A percentile compares a stretch with the other conserved stretches of the same genome.
phyloP scores from a whole-genome alignment of 2,329 filamentous ascomycete species.

The Xylariaceae sp. region DNA sequence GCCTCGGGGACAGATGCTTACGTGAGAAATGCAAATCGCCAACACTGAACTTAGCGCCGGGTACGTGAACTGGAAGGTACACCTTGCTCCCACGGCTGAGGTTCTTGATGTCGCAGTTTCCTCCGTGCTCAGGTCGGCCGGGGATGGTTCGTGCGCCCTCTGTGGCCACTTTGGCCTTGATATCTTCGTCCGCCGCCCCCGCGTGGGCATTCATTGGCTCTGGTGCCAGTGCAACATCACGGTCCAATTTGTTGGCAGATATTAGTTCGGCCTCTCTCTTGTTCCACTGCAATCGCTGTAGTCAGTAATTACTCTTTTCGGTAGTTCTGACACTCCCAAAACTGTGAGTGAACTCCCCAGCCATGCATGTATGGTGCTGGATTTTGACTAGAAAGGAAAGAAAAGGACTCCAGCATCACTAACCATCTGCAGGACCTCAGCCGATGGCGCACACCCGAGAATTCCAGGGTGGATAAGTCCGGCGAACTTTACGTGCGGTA shows the following conservation, averaged over 20 bases:
- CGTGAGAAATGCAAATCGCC: conserved; percentile 82
- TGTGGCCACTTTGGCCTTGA: conserved; percentile 63
- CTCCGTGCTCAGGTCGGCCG: conserved; percentile 79
- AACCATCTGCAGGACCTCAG: conserved; percentile 69
- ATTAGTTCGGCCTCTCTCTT: conserved; percentile 77
- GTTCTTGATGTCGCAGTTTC: conserved; percentile 91
- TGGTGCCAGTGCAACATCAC: conserved; percentile 75
- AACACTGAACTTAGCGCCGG: conserved; percentile 83
- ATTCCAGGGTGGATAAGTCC: conserved; percentile 91
- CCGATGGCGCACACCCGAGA: conserved; percentile 79
- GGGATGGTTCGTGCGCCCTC: conserved; percentile 86
- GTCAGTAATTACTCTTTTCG: no score
- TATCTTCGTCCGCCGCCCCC: conserved; percentile 54
- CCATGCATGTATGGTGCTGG: no score
- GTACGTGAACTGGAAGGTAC: conserved; percentile 82
- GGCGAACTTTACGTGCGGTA: conserved; percentile 81
- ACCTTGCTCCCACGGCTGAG: conserved; percentile 75
- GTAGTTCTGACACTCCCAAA: no score
- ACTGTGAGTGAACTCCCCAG: no score
- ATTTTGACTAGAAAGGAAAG: no score
- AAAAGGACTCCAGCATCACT: no score
- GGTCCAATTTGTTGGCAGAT: conserved; percentile 58
- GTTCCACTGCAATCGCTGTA: no score
- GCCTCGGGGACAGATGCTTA: conserved; percentile 14
- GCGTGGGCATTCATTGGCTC: conserved; percentile 69